Conservation (phyloP, 176 grass and related monocot species). For the Oryza meyeriana region DNA sequence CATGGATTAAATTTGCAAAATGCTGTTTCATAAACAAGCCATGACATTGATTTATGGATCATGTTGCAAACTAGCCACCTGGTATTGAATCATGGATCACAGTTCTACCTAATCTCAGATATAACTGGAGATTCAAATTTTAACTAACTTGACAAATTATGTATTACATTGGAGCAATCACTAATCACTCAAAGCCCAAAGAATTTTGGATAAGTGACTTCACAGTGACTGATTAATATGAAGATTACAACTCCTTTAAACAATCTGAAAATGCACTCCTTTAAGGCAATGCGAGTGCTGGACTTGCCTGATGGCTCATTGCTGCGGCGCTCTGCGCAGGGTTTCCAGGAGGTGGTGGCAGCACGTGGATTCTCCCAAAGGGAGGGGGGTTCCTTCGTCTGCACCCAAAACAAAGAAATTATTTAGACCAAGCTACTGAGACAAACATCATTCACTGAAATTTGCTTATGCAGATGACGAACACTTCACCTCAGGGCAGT, state of each 20-base stretch:
- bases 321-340: slow-evolving; percentile 56
- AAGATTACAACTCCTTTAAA: slow-evolving; percentile 1
- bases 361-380: slow-evolving; percentile 82
- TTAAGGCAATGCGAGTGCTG: not conserved
- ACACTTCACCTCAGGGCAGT: slow-evolving; percentile 57
- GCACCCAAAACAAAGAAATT: slow-evolving; percentile 11
- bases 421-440: not conserved
- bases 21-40: not conserved
- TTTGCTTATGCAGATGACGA: not conserved
- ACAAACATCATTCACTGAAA: not conserved
- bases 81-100: not conserved
- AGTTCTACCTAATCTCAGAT: no score
- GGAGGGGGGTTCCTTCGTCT: slow-evolving; percentile 57
- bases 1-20: not conserved
- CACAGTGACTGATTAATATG: not conserved
- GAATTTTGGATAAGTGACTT: not conserved
- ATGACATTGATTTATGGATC: not conserved
- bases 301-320: slow-evolving; percentile 61
- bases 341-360: slow-evolving; percentile 69
- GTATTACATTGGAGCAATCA: not conserved
- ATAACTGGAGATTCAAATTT: not conserved
- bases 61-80: not conserved
- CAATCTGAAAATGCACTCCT: not conserved
- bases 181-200: not conserved
- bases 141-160: not conserved